Base-by-base conservation (phyloP, 2,329 filamentous ascomycete genomes). In the Penicillium sp. region DNA sequence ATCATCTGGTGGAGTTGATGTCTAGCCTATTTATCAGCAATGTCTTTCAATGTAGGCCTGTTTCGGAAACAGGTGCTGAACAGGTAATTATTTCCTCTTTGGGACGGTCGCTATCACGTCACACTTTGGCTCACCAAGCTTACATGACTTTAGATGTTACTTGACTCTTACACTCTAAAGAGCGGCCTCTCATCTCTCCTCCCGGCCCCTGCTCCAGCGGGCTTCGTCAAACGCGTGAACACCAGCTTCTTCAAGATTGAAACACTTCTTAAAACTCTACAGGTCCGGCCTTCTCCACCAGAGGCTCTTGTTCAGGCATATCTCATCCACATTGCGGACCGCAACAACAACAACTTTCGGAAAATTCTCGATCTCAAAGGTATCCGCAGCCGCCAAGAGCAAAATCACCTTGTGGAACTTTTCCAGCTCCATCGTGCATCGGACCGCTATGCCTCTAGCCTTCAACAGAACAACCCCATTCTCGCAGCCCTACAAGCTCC, bases 331-430 rank as follows among this genome's bases (percentile, higher is more conserved):
- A 94, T 99, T 59, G 91, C 85, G 60, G 94, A 99, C 78, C 87
- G 89, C 49, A 96, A 89, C 58, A 94, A 97, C 69, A 84, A 85
- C 65, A 99, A 99, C 75, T 99, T 99, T 82, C 87, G 87, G 68
- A 97, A 97, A 75, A 89, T 99, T 53, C 84, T 99, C 39, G 94
- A 99, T 44, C 82, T 99, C 57, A 99, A 99, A 73, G 94, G 94
- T 40, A 88, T 99, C 53, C 84, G 88, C 48, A 77, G 77, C 56
- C 93, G 91, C 67, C 79, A 84, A 54, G 94, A 99, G 55, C 90
- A 97, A 66, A 76, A 82, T 2, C 85, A 90, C 56, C 84, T 97
- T 2, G 76, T 96, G 27, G 94, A 99, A 70, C 81, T 97, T 3
- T 97, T 97, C 75, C 90, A 96, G 67, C 85, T 91, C 39, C 92